phyloP scores from a whole-genome alignment of 2,329 filamentous ascomycete genomes.

The Trichophaea hybrida region DNA sequence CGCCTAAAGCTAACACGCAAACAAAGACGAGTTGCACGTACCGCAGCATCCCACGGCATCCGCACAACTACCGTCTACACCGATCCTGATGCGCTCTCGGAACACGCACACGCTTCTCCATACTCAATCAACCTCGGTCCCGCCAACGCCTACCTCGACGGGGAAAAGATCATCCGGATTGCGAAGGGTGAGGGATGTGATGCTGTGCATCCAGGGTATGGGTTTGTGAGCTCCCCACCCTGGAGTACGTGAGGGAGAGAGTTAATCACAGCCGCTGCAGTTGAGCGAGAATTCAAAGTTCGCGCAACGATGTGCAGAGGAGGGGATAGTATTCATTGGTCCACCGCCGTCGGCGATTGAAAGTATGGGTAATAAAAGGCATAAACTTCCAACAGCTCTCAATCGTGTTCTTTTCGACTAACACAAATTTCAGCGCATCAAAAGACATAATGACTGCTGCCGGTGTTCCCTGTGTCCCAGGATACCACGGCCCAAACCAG shows the following conservation, averaged over 20 bases:
- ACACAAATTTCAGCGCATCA: slow-evolving; percentile 31
- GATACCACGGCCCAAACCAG: slow-evolving; percentile 83
- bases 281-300: slow-evolving; percentile 88
- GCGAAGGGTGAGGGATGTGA: slow-evolving; percentile 77
- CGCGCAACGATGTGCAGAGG: slow-evolving; percentile 72
- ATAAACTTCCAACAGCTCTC: not conserved
- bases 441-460: slow-evolving; percentile 95
- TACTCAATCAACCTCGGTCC: slow-evolving; percentile 73
- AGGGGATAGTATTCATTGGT: slow-evolving; percentile 86
- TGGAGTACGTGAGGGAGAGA: not conserved
- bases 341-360: slow-evolving; percentile 47
- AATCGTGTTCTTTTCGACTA: not conserved
- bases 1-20: not conserved
- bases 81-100: slow-evolving; percentile 70
- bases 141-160: slow-evolving; percentile 79
- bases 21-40: slow-evolving; percentile 63
- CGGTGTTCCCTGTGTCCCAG: slow-evolving; percentile 91
- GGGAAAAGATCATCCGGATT: slow-evolving; percentile 76
- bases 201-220: slow-evolving; percentile 91
- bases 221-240: slow-evolving; percentile 36
- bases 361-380: slow-evolving; percentile 85
- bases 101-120: slow-evolving; percentile 75
- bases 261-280: slow-evolving; percentile 12
- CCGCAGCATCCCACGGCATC: slow-evolving; percentile 77
- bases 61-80: slow-evolving; percentile 91